Conservation (phyloP, 441 rosid genomes). For the Gossypium trilobum region DNA sequence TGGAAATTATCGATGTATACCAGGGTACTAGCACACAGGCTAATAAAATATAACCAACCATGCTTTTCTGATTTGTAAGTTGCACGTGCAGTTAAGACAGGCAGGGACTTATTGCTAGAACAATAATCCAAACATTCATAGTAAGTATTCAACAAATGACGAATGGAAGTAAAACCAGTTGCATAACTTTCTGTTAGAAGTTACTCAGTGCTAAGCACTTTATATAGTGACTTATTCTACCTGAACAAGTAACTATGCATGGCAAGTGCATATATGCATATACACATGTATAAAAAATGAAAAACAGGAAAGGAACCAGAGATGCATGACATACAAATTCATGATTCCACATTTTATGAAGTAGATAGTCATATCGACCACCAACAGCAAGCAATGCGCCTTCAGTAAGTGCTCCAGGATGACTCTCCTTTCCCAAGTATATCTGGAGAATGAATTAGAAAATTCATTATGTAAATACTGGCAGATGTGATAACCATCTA, state of each 20-base stretch:
- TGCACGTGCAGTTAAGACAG: background rate
- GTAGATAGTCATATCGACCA: slow-evolving; percentile 85
- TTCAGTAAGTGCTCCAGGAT: slow-evolving; percentile 57
- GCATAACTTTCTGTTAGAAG: background rate
- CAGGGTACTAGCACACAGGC: background rate
- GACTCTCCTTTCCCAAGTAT: slow-evolving; percentile 57
- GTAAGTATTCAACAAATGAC: background rate
- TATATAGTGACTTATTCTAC: background rate
- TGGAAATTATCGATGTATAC: background rate
- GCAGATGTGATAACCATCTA: background rate
- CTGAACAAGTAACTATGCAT: background rate
- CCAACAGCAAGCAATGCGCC: slow-evolving; percentile 81
- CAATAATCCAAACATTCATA: background rate
- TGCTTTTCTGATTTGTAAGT: background rate
- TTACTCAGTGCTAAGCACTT: background rate
- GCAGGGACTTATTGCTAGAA: background rate
- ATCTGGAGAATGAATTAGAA: slow-evolving; percentile 35
- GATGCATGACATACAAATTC: slow-evolving; percentile 43
- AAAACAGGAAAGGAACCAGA: slow-evolving; percentile 17
- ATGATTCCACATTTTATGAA: slow-evolving; percentile 65
- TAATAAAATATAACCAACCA: background rate
- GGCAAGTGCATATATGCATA: background rate
- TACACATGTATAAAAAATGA: background rate
- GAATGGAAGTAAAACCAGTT: background rate
- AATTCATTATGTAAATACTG: background rate